Percentiles rank a stretch among this genome's conserved stretches.
These are phyloP conservation scores for Ophiognomonia clavigignenti-juglandacearum DNA, from an alignment of 2,329 filamentous ascomycete species.

Conservation along the genomic window DNA sequence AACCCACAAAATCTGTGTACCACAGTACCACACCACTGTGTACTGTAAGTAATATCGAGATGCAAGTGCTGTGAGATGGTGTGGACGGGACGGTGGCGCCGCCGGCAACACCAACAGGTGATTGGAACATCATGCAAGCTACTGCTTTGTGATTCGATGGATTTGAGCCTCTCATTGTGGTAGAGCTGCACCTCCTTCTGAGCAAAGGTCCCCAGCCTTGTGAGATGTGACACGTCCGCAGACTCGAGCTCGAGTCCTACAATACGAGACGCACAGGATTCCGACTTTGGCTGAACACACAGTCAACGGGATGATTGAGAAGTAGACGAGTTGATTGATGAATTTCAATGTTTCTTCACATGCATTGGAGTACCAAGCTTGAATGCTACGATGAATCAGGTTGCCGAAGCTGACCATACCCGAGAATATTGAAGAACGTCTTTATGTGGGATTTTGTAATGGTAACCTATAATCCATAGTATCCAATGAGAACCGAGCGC, in stretches of 20 bases:
- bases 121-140: too few species aligned
- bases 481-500: not conserved
- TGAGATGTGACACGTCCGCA: constrained; percentile 13
- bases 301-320: not conserved
- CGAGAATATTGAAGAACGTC: not conserved
- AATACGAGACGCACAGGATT: constrained; percentile 15
- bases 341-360: too few species aligned
- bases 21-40: too few species aligned
- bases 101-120: too few species aligned
- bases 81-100: too few species aligned
- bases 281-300: not conserved
- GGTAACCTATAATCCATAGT: not conserved
- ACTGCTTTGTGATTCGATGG: not conserved
- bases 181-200: not conserved
- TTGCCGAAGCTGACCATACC: not conserved
- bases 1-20: too few species aligned
- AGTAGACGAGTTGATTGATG: too few species aligned
- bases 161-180: constrained; percentile 1
- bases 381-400: not conserved
- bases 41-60: too few species aligned
- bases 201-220: constrained; percentile 2
- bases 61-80: too few species aligned
- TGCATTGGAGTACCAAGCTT: too few species aligned
- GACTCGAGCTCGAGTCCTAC: not conserved
- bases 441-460: not conserved